Conservation (phyloP, 2,329 filamentous ascomycete species). For the Ophiocordyceps robertsii region DNA sequence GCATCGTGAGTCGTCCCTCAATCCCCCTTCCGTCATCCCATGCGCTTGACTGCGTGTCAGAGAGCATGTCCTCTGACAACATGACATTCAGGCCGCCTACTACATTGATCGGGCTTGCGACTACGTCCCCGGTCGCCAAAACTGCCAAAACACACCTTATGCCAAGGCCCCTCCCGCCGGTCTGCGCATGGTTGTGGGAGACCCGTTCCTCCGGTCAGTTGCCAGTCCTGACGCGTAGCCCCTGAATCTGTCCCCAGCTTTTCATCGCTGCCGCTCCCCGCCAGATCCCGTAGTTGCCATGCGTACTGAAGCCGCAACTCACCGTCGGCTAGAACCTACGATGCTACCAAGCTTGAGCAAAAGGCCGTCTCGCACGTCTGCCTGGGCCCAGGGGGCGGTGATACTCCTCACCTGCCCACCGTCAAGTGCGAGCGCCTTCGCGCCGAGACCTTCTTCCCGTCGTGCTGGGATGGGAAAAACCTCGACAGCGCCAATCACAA, state of each 20-base stretch:
- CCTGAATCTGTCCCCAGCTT: background rate
- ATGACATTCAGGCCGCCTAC: conserved; percentile 9
- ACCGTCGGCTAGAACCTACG: conserved; percentile 21
- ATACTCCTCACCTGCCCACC: conserved; percentile 36
- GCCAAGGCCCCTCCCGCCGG: conserved; percentile 45
- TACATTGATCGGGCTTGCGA: conserved; percentile 15
- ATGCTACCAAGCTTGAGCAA: conserved; percentile 27
- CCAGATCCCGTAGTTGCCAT: too few relatives aligned
- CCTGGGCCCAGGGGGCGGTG: conserved; percentile 25
- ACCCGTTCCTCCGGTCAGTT: conserved; percentile 29
- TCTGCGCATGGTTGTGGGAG: conserved; percentile 54
- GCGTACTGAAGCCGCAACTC: background rate
- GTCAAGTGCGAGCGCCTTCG: conserved; percentile 38
- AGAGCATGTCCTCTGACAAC: too few relatives aligned
- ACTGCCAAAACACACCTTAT: conserved; percentile 7
- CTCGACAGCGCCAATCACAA: conserved; percentile 40
- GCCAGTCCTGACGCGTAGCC: background rate
- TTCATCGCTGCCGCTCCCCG: too few relatives aligned
- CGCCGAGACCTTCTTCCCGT: conserved; percentile 42
- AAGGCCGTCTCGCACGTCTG: conserved; percentile 43
- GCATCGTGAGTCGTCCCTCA: conserved; percentile 9
- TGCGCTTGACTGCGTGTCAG: too few relatives aligned
- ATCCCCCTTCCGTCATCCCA: background rate
- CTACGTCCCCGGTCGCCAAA: conserved; percentile 9
- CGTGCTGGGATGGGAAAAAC: conserved; percentile 49